Evolutionary conservation across 2,329 filamentous ascomycete species (phyloP).

Genomic region (Sporothrix inflata): DNA sequence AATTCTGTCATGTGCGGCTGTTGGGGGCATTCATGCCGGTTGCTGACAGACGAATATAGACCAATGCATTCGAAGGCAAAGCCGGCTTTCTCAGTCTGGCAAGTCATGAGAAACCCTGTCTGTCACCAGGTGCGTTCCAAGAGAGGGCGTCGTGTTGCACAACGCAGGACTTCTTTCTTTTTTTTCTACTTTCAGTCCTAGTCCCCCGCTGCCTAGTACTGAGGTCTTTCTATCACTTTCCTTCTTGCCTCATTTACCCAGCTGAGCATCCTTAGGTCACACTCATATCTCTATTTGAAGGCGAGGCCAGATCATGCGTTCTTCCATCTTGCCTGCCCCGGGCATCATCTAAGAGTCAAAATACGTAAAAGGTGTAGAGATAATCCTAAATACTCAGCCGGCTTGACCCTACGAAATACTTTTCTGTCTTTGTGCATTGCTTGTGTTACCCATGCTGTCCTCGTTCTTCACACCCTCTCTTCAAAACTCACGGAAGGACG

Average conservation of each 20-base stretch:
- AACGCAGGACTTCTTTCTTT: background rate
- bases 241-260: background rate
- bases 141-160: background rate
- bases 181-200: background rate
- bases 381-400: background rate
- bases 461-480: constrained; percentile 7
- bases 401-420: background rate
- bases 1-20: background rate
- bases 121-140: background rate
- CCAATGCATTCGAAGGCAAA: background rate
- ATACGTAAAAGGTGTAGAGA: background rate
- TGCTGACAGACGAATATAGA: no score
- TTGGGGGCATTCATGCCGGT: no score
- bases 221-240: background rate
- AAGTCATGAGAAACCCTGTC: background rate
- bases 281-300: background rate
- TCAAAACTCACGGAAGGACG: background rate
- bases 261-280: no score
- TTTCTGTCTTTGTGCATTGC: background rate
- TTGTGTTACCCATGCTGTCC: background rate
- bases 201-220: background rate
- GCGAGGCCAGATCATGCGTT: background rate
- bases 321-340: background rate
- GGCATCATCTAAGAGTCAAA: background rate
- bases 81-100: background rate